Evolutionary conservation across 345 rosid genomes (phyloP).

Genomic region (Orychophragmus violaceus): DNA sequence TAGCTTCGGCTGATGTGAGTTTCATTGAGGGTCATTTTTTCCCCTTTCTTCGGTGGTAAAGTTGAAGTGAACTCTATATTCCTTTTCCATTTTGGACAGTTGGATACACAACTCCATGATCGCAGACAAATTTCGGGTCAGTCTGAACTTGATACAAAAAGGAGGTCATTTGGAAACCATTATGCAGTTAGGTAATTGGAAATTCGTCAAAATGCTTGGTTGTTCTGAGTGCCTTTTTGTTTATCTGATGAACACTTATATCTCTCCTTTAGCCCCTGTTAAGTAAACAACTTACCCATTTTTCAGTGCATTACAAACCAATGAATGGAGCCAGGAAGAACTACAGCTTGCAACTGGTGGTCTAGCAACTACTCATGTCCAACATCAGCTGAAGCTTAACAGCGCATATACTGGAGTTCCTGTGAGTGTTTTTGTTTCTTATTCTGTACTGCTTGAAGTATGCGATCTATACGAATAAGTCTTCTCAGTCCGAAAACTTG

Average conservation of each 20-base stretch:
- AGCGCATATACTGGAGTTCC: conserved; percentile 76
- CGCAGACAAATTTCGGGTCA: too few relatives aligned
- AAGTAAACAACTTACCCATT: not conserved
- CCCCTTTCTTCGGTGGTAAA: not conserved
- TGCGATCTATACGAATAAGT: not conserved
- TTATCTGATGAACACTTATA: not conserved
- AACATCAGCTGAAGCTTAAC: too few relatives aligned
- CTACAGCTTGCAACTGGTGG: too few relatives aligned
- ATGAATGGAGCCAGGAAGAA: too few relatives aligned
- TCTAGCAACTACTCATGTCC: too few relatives aligned
- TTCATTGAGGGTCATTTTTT: conserved; percentile 12
- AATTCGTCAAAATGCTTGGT: not conserved
- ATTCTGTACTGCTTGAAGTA: not conserved
- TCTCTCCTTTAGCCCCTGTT: not conserved
- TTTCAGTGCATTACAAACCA: conserved; percentile 25
- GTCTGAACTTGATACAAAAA: too few relatives aligned
- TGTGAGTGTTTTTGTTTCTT: conserved; percentile 33
- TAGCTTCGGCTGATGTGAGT: conserved; percentile 74
- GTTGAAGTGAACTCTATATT: not conserved
- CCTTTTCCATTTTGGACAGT: conserved; percentile 41
- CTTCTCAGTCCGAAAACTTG: not conserved
- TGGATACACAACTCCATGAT: conserved; percentile 51
- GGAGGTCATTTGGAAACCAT: too few relatives aligned
- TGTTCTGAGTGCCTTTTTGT: not conserved
- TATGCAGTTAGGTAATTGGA: conserved; percentile 34